Evolutionary conservation across 768 basidiomycete species (phyloP).

Genomic region (Mycena kentingensis): DNA sequence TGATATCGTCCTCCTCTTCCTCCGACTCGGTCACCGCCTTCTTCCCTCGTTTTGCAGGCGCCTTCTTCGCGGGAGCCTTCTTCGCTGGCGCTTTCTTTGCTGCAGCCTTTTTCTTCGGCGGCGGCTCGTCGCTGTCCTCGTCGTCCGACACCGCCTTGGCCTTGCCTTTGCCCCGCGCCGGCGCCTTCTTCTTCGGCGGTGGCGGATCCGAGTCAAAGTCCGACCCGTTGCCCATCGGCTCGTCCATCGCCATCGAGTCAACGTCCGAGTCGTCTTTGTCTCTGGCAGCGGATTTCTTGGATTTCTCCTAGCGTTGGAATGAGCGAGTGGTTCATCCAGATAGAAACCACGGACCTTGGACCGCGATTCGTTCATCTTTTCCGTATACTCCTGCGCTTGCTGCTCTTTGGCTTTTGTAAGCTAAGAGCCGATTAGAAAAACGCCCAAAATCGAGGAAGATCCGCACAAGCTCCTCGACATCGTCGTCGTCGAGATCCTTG

Average conservation of each 20-base stretch:
- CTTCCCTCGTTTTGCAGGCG: conserved; percentile 53
- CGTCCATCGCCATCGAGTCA: conserved; percentile 83
- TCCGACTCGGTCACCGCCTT: conserved; percentile 55
- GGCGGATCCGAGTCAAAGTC: conserved; percentile 56
- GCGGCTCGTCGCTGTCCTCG: conserved; percentile 37
- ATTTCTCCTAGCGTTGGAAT: conserved; percentile 48
- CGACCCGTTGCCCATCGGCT: conserved; percentile 45
- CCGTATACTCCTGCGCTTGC: conserved; percentile 63
- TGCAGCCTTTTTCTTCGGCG: conserved; percentile 39
- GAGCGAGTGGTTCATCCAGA: not conserved
- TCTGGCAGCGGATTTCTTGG: conserved; percentile 45
- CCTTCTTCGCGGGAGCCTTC: conserved; percentile 39
- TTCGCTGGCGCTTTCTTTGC: conserved; percentile 36
- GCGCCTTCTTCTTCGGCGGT: conserved; percentile 44
- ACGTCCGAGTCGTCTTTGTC: conserved; percentile 54
- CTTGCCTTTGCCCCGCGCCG: not conserved
- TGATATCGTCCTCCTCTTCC: conserved; percentile 50
- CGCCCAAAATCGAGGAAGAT: not conserved
- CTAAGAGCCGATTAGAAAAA: conserved; percentile 37
- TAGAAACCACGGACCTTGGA: conserved; percentile 44
- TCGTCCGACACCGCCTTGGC: conserved; percentile 29
- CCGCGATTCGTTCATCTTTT: conserved; percentile 45
- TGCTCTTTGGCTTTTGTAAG: conserved; percentile 69
- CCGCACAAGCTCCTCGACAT: conserved; percentile 71
- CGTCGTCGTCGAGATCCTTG: conserved; percentile 70